Evolutionary conservation across 495 filamentous ascomycete species (phyloP).

Genomic region (Penicillium cataractarum): DNA sequence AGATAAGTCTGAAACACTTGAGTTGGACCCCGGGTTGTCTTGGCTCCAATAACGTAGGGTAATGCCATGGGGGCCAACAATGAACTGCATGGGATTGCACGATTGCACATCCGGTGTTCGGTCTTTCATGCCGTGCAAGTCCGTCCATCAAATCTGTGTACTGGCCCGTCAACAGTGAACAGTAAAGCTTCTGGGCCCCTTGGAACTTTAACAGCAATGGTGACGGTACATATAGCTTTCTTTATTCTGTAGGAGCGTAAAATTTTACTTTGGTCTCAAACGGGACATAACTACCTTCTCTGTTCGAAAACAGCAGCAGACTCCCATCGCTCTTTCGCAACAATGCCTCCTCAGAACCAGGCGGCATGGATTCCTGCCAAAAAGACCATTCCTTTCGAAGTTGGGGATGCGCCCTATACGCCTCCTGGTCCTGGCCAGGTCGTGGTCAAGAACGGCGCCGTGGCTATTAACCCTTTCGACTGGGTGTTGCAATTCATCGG

Average conservation of each 20-base stretch:
- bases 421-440: neutral
- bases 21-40: no score
- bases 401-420: neutral
- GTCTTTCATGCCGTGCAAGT: neutral
- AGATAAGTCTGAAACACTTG: no score
- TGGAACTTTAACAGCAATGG: neutral
- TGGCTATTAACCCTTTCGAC: constrained; percentile 5
- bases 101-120: neutral
- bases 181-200: neutral
- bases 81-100: no score
- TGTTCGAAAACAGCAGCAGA: neutral
- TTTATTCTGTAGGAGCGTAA: neutral
- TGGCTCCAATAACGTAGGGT: no score
- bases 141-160: neutral
- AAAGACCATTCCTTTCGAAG: neutral
- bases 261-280: neutral
- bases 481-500: constrained; percentile 26
- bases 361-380: neutral
- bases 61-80: no score
- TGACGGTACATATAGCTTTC: neutral
- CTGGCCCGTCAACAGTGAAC: neutral
- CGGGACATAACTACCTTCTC: neutral
- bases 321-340: neutral
- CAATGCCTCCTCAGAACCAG: neutral
- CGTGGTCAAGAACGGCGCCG: constrained; percentile 4